Base-by-base conservation (phyloP, 2,329 filamentous ascomycete genomes). In the Claviceps sp. region DNA sequence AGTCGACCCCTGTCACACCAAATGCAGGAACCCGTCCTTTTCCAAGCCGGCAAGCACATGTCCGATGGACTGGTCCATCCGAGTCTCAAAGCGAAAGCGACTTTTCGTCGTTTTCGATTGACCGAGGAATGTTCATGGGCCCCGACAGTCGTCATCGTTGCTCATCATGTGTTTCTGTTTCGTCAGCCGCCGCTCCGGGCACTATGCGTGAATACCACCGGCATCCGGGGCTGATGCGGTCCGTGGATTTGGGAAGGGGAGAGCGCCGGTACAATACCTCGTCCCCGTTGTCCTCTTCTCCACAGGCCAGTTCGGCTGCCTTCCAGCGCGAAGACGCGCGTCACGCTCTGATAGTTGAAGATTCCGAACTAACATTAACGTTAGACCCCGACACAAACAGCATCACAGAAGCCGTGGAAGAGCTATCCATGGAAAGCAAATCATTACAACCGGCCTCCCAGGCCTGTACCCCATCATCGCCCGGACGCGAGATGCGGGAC, bases 131-230 rank as follows among this genome's bases (percentile, higher is more conserved):
- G 2, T 82, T 84, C 50, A 70, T 72, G 22, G 79, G 71, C 50
- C 68, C 73, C 9, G 82, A 87, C 61, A 81, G 83, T 57, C 82
- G 85, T 54, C 77, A 86, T 1, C 80, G 78, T 56, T 73, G 2
- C 79, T 78, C 4, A 59, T 88, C 26, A 85, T 76, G 62, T 79
- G 75, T 47, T 7, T 50, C 52, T 79, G 75, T 47, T 7, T 50
- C 52, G 8, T 11, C 38, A 4, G 74, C 80, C 1, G 69, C 76
- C 22, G 84, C 77, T 1, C 75, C 82, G 3, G 85, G 85, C 52
- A 80, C 62, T 63, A 73, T 73, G 57, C 80, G 72, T 59, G 55
- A 58, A 46, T 77, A 62, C 2, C 45, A 48, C 57, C 75, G 58
- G 53, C 72, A 62, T 57, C 73, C 65, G 8, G 72, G 73, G 11